phyloP scores from a whole-genome alignment of 805 yeast genomes.

The Candida sakaeoensis region DNA sequence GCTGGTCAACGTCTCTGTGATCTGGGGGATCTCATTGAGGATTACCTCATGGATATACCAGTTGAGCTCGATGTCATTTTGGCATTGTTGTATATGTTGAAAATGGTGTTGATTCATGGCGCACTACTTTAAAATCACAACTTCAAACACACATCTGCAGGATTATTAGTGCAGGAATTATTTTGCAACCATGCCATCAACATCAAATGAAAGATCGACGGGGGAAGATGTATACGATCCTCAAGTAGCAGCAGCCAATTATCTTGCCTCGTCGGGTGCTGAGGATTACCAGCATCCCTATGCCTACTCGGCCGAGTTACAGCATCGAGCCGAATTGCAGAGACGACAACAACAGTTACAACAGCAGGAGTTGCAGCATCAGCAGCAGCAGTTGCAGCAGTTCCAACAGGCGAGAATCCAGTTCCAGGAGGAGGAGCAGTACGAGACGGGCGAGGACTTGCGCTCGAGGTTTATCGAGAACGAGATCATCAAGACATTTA shows the following conservation, averaged over 20 bases:
- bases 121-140: background rate
- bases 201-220: slow-evolving; percentile 28
- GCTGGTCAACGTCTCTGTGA: slow-evolving; percentile 35
- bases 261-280: slow-evolving; percentile 12
- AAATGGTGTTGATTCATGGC: background rate
- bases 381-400: slow-evolving; percentile 12
- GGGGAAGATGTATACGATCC: slow-evolving; percentile 11
- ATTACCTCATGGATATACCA: slow-evolving; percentile 25
- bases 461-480: slow-evolving; percentile 26
- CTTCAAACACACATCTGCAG: background rate
- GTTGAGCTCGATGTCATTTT: slow-evolving; percentile 24
- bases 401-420: slow-evolving; percentile 8
- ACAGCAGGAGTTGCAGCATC: slow-evolving; percentile 17
- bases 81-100: slow-evolving; percentile 5
- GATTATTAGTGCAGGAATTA: background rate
- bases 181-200: slow-evolving; percentile 18
- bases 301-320: slow-evolving; percentile 16
- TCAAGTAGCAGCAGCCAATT: slow-evolving; percentile 15
- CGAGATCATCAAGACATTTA: slow-evolving; percentile 29
- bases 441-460: slow-evolving; percentile 14
- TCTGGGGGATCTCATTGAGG: slow-evolving; percentile 28
- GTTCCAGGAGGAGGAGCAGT: slow-evolving; percentile 11
- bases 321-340: slow-evolving; percentile 18
- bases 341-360: slow-evolving; percentile 16
- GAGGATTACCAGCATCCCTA: slow-evolving; percentile 4